Conservation (phyloP, 495 filamentous ascomycete genomes). For the Cercophora scortea region DNA sequence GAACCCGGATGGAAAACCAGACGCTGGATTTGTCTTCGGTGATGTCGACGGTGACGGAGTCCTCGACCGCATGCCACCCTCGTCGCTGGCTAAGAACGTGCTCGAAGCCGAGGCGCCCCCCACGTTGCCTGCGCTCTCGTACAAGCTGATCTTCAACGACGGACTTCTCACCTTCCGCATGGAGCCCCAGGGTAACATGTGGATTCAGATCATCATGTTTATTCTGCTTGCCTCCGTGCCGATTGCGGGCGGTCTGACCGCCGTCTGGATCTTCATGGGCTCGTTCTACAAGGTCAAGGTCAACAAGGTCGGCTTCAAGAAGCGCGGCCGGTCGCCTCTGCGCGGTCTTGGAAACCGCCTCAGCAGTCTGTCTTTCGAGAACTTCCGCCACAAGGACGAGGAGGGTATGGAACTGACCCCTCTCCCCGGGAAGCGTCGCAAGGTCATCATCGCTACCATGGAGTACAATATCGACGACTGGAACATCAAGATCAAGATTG, state of each 20-base stretch:
- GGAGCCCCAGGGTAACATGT: conserved; percentile 47
- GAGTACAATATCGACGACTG: conserved; percentile 68
- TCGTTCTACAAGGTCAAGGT: conserved; percentile 51
- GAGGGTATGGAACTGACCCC: conserved; percentile 23
- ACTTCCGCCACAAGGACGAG: conserved; percentile 45
- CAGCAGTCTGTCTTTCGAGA: conserved; percentile 16
- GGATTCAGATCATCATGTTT: conserved; percentile 49
- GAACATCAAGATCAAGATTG: conserved; percentile 65
- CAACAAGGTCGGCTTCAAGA: conserved; percentile 51
- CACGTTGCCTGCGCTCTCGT: conserved; percentile 45
- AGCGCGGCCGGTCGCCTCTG: conserved; percentile 19
- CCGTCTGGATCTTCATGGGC: conserved; percentile 54
- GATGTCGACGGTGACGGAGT: conserved; percentile 54
- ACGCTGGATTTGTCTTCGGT: conserved; percentile 50
- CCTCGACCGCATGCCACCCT: conserved; percentile 54
- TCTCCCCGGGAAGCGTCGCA: conserved; percentile 41
- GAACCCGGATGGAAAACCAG: conserved; percentile 49
- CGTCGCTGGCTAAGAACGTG: conserved; percentile 40
- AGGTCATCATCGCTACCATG: conserved; percentile 53
- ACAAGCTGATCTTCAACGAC: conserved; percentile 54
- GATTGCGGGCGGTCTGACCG: conserved; percentile 45
- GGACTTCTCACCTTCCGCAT: conserved; percentile 36
- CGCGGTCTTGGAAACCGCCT: conserved; percentile 12
- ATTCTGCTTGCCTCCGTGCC: conserved; percentile 38
- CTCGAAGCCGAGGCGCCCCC: conserved; percentile 53